Conservation (phyloP, 1,284 basidiomycete genomes). For the Amylostereum chailletii region DNA sequence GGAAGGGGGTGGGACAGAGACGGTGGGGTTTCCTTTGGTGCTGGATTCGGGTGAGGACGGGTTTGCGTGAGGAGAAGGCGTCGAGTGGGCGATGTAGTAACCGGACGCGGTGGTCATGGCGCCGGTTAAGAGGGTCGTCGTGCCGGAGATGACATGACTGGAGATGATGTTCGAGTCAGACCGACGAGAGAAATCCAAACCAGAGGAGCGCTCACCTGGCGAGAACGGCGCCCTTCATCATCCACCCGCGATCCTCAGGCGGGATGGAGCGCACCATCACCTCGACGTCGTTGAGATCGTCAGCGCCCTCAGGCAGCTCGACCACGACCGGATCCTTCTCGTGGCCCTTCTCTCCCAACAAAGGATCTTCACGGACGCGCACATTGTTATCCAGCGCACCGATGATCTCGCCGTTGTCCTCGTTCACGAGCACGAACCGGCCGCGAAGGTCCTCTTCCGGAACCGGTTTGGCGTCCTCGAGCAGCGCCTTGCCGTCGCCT, state of each 20-base stretch:
- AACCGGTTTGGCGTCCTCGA: constrained; percentile 7
- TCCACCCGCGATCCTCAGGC: constrained; percentile 64
- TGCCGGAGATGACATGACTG: constrained; percentile 62
- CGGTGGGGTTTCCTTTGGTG: constrained; percentile 21
- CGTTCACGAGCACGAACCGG: constrained; percentile 66
- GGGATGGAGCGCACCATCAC: constrained; percentile 53
- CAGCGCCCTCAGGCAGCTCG: constrained; percentile 45
- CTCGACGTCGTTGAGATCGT: constrained; percentile 36
- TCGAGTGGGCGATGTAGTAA: constrained; percentile 52
- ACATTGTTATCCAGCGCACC: constrained; percentile 61
- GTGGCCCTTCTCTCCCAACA: constrained; percentile 35
- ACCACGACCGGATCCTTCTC: constrained; percentile 65
- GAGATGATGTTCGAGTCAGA: constrained; percentile 1
- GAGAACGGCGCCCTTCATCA: constrained; percentile 60
- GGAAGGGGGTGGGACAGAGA: constrained; percentile 34
- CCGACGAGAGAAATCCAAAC: neutral
- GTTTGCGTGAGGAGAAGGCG: constrained; percentile 30
- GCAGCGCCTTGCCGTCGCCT: constrained; percentile 1
- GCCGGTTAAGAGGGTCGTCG: constrained; percentile 54
- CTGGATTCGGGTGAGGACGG: constrained; percentile 16
- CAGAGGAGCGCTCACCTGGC: constrained; percentile 42
- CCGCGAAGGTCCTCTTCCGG: constrained; percentile 47
- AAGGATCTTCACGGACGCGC: constrained; percentile 50
- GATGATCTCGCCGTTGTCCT: constrained; percentile 66
- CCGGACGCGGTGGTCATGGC: constrained; percentile 57